phyloP scores from a whole-genome alignment of 225 moss, liverwort and hornwort species.

The Lunularia cruciata region DNA sequence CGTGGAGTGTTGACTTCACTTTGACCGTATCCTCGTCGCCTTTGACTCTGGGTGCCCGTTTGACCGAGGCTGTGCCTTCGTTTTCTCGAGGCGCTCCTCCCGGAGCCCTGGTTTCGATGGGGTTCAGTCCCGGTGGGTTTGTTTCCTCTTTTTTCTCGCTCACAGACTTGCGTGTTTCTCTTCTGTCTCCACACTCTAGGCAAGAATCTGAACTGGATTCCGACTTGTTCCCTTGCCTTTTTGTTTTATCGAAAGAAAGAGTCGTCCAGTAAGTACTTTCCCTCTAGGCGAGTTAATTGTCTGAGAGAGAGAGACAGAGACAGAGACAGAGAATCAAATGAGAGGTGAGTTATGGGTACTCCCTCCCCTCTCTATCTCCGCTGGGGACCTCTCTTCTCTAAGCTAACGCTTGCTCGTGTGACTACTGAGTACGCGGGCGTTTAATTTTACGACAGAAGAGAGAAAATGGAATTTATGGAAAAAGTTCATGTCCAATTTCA shows the following conservation, averaged over 20 bases:
- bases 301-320: no score
- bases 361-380: not conserved
- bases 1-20: conserved; percentile 2
- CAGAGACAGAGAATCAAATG: no score
- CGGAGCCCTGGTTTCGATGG: not conserved
- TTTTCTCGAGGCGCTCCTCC: not conserved
- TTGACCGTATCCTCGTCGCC: not conserved
- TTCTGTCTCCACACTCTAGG: not conserved
- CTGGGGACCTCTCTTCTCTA: not conserved
- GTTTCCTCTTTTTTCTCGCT: not conserved
- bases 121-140: no score
- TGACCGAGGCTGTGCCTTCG: not conserved
- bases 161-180: not conserved
- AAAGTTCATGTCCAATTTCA: no score
- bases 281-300: no score
- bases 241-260: no score
- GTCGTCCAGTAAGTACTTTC: no score
- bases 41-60: not conserved
- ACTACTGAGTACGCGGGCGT: no score
- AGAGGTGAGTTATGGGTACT: not conserved
- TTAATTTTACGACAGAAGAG: no score
- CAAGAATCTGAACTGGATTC: not conserved
- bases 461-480: no score
- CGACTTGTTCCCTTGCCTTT: not conserved
- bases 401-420: not conserved